These are phyloP conservation scores for Exophiala mesophila DNA, from an alignment of 2,329 filamentous ascomycete genomes.

Conservation along the genomic window DNA sequence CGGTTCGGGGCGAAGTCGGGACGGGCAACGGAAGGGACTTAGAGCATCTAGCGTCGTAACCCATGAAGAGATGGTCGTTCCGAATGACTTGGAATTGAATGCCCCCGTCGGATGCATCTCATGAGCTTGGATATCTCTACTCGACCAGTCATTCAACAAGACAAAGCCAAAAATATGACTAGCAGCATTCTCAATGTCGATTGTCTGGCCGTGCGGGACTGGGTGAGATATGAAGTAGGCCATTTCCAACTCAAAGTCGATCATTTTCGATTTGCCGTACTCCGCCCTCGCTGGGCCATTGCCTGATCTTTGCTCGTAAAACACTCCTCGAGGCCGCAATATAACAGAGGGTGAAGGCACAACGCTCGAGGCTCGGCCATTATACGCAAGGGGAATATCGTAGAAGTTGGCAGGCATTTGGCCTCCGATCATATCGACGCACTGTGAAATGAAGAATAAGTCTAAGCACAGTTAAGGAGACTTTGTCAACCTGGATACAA, in stretches of 20 bases:
- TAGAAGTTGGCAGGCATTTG: conserved; percentile 44
- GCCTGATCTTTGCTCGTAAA: too few relatives aligned
- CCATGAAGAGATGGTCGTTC: conserved; percentile 57
- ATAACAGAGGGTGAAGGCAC: conserved; percentile 10
- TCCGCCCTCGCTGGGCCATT: too few relatives aligned
- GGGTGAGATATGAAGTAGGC: conserved; percentile 43
- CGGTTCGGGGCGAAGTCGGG: conserved; percentile 9
- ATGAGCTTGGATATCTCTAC: conserved; percentile 55
- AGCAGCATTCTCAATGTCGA: conserved; percentile 40
- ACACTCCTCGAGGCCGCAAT: conserved; percentile 11
- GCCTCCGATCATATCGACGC: conserved; percentile 30
- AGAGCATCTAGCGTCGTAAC: conserved; percentile 55
- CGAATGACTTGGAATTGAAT: conserved; percentile 56
- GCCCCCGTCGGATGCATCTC: conserved; percentile 60
- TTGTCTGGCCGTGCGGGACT: conserved; percentile 34
- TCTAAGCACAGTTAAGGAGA: too few relatives aligned
- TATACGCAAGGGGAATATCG: conserved; percentile 50
- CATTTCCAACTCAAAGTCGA: conserved; percentile 50
- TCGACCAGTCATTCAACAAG: conserved; percentile 33
- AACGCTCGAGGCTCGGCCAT: conserved; percentile 38
- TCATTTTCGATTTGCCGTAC: conserved; percentile 58
- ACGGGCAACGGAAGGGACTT: conserved; percentile 21
- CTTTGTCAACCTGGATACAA: background rate
- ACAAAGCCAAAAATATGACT: conserved; percentile 61
- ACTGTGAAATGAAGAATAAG: too few relatives aligned